Evolutionary conservation across 2,329 filamentous ascomycete genomes (phyloP).

Genomic region (Stachybotrys elegans): DNA sequence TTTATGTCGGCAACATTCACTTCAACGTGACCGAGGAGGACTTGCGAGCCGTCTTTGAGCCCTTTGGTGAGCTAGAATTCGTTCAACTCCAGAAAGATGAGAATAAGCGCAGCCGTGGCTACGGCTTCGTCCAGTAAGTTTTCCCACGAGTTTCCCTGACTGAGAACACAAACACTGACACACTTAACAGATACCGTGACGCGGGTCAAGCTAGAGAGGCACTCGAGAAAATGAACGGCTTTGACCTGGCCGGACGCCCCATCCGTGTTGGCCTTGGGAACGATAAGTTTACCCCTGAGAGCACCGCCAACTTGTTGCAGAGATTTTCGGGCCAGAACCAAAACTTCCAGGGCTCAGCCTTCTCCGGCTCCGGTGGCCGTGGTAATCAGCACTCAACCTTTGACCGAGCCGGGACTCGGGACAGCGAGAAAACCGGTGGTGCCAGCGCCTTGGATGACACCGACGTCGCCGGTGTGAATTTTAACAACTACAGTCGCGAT

Average conservation of each 20-base stretch:
- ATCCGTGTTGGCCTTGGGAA: constrained; percentile 99
- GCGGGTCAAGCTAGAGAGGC: constrained; percentile 89
- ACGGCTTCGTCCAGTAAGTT: constrained; percentile 96
- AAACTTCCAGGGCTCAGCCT: constrained; percentile 82
- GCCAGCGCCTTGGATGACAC: constrained; percentile 96
- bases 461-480: constrained; percentile 96
- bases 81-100: constrained; percentile 98
- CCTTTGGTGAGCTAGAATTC: constrained; percentile 96
- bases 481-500: constrained; percentile 98
- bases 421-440: constrained; percentile 84
- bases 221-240: constrained; percentile 98
- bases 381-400: constrained; percentile 82
- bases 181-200: constrained; percentile 69
- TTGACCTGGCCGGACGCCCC: constrained; percentile 92
- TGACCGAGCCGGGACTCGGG: constrained; percentile 82
- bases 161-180: constrained; percentile 25
- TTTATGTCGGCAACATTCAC: constrained; percentile 99
- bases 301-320: constrained; percentile 86
- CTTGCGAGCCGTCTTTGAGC: constrained; percentile 92
- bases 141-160: background rate
- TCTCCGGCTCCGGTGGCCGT: constrained; percentile 85
- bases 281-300: constrained; percentile 99
- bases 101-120: constrained; percentile 81
- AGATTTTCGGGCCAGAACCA: constrained; percentile 80
- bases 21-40: constrained; percentile 98